phyloP scores from a whole-genome alignment of 352 stramenopile species.

The Phytophthora quininea region DNA sequence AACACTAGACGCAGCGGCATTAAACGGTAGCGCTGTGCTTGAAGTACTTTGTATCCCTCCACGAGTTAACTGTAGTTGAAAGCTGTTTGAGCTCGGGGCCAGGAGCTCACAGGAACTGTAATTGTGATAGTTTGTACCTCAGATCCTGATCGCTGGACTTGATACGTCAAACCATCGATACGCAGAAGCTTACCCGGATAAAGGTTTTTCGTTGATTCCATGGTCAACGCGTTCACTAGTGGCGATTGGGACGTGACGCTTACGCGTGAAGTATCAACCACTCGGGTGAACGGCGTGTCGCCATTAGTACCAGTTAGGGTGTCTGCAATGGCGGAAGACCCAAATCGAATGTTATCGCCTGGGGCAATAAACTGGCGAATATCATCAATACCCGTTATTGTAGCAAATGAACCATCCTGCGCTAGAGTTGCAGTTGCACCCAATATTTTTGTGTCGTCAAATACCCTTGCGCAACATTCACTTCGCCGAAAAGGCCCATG shows the following conservation, averaged over 20 bases:
- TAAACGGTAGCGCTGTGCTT: constrained; percentile 46
- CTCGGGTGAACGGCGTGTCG: constrained; percentile 59
- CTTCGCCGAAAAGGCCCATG: constrained; percentile 75
- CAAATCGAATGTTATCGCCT: constrained; percentile 73
- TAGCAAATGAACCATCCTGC: constrained; percentile 55
- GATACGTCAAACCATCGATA: constrained; percentile 90
- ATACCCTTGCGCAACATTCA: constrained; percentile 60
- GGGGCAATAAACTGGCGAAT: constrained; percentile 69
- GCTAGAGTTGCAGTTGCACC: constrained; percentile 55
- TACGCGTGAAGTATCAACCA: constrained; percentile 52
- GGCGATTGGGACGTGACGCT: constrained; percentile 52
- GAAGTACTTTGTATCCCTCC: constrained; percentile 27
- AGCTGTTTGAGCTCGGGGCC: constrained; percentile 24
- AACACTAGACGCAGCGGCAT: constrained; percentile 16
- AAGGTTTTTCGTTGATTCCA: constrained; percentile 55
- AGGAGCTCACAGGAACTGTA: constrained; percentile 34
- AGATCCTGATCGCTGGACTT: constrained; percentile 85
- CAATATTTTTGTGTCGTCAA: constrained; percentile 63
- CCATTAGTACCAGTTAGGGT: constrained; percentile 68
- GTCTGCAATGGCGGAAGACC: constrained; percentile 30
- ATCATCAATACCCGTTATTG: constrained; percentile 52
- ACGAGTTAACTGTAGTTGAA: constrained; percentile 50
- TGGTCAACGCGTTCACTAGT: constrained; percentile 37
- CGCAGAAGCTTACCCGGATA: constrained; percentile 88
- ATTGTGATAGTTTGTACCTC: constrained; percentile 89